Base-by-base conservation (phyloP, 1,139 yeast species). In the Saccharomyces uvarum region DNA sequence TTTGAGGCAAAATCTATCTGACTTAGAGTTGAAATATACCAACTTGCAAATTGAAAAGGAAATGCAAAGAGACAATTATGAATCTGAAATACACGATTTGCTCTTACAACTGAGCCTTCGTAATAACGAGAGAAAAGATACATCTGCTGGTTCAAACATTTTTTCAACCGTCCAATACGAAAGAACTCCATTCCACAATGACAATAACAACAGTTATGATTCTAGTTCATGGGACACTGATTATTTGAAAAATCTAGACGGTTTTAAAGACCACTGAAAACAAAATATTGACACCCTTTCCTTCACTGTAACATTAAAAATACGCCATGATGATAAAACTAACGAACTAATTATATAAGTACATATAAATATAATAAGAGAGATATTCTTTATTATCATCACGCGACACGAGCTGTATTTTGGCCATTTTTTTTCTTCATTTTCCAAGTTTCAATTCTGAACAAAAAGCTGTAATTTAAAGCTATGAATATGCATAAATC, bases 1-100 rank as follows among this genome's bases (percentile, higher is more conserved):
- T 5, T 50, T 64, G 48, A 61, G 63, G 8, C 64, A 64, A 51
- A 63, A 57, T 48, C 56, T 63, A 3, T 62, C 58, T 24, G 49
- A 59, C 8, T 48, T 67, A 14, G 69, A 68, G 46, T 49, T 56
- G 38, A 63, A 58, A 52, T 51, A 29, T 13, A 14, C 21, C 21
- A 52, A 64, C 5, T 61, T 63, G 49, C 68, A 67, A 14, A 61
- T 61, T 16, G 60, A 62, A 32, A 58, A 33, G 28, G 46, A 47
- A 4, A 27, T 47, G 56, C 60, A 44, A 53, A 59, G 21, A 42
- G 54, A 7, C 63, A 64, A 16, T 50, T 61, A 9, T 48, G 51
- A 11, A 53, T 52, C 9, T 61, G 61, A 29, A 60, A 69, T 24
- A 56, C 59, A 21, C 54, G 61, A 26, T 61, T 67, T 21, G 53